Conservation (phyloP, 352 stramenopile genomes). For the Phytopythium kandeliae region DNA sequence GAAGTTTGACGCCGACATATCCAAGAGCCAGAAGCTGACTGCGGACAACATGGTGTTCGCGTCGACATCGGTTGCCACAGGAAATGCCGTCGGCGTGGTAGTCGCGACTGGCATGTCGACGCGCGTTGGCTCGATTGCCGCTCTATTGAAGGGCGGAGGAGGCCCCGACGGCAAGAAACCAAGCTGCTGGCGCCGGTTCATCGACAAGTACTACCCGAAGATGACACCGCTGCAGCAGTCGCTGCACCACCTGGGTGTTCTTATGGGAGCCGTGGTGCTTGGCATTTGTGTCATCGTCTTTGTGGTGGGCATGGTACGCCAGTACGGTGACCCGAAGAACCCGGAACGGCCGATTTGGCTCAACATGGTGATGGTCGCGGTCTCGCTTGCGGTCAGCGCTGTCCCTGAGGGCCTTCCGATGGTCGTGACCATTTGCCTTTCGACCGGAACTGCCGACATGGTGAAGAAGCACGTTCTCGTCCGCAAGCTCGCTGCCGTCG, state of each 20-base stretch:
- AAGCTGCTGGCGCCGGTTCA: conserved; percentile 46
- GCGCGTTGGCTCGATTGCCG: conserved; percentile 56
- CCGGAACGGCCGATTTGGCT: conserved; percentile 85
- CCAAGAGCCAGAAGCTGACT: conserved; percentile 49
- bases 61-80: conserved; percentile 71
- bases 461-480: conserved; percentile 81
- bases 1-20: conserved; percentile 44
- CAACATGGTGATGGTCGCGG: conserved; percentile 93
- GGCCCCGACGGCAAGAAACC: conserved; percentile 27
- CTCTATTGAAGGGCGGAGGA: conserved; percentile 35
- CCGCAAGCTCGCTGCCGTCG: conserved; percentile 73
- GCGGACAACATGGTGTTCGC: conserved; percentile 91
- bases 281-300: conserved; percentile 92
- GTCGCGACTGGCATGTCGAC: conserved; percentile 62
- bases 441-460: conserved; percentile 66
- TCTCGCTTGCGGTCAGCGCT: conserved; percentile 80
- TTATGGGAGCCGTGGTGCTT: conserved; percentile 83
- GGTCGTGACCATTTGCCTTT: conserved; percentile 74
- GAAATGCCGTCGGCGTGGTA: conserved; percentile 55
- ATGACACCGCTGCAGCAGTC: conserved; percentile 88
- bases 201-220: conserved; percentile 64
- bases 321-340: conserved; percentile 57
- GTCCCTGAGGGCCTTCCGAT: conserved; percentile 70
- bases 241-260: conserved; percentile 94
- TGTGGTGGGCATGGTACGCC: conserved; percentile 78